These are phyloP conservation scores for Symbiodinium pilosum DNA, from an alignment of 73 alveolate genomes.

Conservation along the genomic window DNA sequence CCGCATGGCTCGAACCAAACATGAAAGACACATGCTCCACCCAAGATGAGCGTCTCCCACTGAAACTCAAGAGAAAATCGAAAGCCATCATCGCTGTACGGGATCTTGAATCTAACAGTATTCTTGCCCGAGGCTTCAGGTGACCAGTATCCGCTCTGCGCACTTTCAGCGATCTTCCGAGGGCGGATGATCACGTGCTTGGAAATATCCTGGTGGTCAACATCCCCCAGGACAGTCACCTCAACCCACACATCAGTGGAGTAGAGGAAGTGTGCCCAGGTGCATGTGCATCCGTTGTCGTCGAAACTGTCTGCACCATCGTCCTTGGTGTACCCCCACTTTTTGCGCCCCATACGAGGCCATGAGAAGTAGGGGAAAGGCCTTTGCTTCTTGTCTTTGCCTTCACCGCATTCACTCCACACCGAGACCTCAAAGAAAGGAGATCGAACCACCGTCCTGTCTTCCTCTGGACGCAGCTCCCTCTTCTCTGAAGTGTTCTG, in stretches of 20 bases:
- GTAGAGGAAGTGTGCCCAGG: slow-evolving; percentile 22
- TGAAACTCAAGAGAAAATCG: slow-evolving; percentile 21
- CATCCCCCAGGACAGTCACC: neutral
- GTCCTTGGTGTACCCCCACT: slow-evolving; percentile 48
- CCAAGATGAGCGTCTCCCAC: neutral
- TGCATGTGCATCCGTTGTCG: neutral
- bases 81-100: slow-evolving; percentile 6
- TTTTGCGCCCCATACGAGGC: slow-evolving; percentile 54
- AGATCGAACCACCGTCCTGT: slow-evolving; percentile 16
- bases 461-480: slow-evolving; percentile 22
- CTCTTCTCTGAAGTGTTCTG: neutral
- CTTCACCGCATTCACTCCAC: neutral
- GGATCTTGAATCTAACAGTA: neutral
- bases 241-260: slow-evolving; percentile 8
- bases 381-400: neutral
- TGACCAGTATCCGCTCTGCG: neutral
- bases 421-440: slow-evolving; percentile 9
- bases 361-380: slow-evolving; percentile 17
- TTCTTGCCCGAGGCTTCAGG: neutral
- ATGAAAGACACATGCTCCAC: too few relatives aligned
- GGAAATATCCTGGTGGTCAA: neutral
- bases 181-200: neutral
- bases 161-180: neutral
- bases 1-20: too few relatives aligned
- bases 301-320: slow-evolving; percentile 27